These are phyloP conservation scores for Raffaelea albimanens DNA, from an alignment of 2,329 filamentous ascomycete species.

Conservation along the genomic window DNA sequence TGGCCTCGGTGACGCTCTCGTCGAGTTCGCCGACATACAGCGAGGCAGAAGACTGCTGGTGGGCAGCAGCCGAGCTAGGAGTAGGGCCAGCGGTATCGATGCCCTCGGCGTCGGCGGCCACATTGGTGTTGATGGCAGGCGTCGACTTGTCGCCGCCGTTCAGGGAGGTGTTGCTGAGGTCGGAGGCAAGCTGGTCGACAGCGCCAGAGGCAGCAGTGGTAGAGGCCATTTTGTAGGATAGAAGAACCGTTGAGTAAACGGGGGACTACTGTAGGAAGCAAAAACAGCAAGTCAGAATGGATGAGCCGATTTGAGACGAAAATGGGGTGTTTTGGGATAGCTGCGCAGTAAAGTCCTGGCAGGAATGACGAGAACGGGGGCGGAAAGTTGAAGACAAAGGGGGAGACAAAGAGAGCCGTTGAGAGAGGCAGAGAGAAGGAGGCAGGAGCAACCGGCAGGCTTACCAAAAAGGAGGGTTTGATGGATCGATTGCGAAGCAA, in stretches of 20 bases:
- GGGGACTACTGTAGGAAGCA: too few species aligned
- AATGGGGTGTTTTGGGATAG: too few species aligned
- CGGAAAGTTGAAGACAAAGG: too few species aligned
- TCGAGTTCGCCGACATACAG: slow-evolving; percentile 99
- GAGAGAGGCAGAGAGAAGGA: too few species aligned
- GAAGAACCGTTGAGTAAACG: not conserved
- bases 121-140: slow-evolving; percentile 66
- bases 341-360: too few species aligned
- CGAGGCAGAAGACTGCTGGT: slow-evolving; percentile 87
- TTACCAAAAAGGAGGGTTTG: too few species aligned
- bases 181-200: slow-evolving; percentile 73
- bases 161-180: slow-evolving; percentile 63
- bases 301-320: too few species aligned
- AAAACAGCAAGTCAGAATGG: too few species aligned
- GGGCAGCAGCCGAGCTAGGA: slow-evolving; percentile 62
- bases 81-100: slow-evolving; percentile 58
- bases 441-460: too few species aligned
- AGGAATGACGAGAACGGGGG: too few species aligned
- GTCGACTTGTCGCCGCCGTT: slow-evolving; percentile 57
- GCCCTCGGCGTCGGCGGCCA: slow-evolving; percentile 45
- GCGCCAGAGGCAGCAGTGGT: slow-evolving; percentile 40
- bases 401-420: too few species aligned
- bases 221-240: slow-evolving; percentile 9
- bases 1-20: slow-evolving; percentile 94
- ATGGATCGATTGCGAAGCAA: too few species aligned